phyloP scores from a whole-genome alignment of 768 basidiomycete genomes.

The Phaeotremella fagi region DNA sequence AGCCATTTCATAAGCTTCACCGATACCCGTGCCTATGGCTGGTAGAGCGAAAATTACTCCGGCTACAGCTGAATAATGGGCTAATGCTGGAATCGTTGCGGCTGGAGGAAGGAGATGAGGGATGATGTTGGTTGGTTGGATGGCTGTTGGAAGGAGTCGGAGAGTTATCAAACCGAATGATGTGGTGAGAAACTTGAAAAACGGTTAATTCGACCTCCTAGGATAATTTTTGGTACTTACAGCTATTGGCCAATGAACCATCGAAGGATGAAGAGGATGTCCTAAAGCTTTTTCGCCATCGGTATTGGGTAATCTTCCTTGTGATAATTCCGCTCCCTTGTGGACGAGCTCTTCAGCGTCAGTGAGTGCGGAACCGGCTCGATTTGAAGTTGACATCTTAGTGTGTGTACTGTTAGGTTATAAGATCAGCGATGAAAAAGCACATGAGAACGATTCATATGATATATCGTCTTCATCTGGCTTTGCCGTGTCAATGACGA shows the following conservation, averaged over 20 bases:
- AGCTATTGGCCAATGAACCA: constrained; percentile 25
- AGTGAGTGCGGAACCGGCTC: not conserved
- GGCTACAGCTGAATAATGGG: constrained; percentile 42
- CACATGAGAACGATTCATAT: no score
- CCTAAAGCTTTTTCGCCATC: constrained; percentile 17
- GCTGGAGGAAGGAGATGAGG: constrained; percentile 33
- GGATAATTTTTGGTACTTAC: constrained; percentile 5
- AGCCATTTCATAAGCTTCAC: constrained; percentile 44
- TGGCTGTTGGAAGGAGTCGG: constrained; percentile 27
- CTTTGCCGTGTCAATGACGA: no score
- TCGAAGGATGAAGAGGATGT: constrained; percentile 33
- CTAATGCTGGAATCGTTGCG: constrained; percentile 30
- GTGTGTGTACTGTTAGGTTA: no score
- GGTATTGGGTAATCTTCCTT: constrained; percentile 20
- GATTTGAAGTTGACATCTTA: not conserved
- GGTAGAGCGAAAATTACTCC: constrained; percentile 40
- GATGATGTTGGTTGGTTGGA: constrained; percentile 14
- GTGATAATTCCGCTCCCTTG: constrained; percentile 8
- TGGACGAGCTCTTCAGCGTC: constrained; percentile 16
- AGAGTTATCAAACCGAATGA: constrained; percentile 35
- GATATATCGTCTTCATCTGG: no score
- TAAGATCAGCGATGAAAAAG: no score
- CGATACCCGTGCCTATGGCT: constrained; percentile 40
- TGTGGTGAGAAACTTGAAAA: constrained; percentile 34
- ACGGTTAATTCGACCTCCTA: not conserved